Evolutionary conservation across 371 early-diverging fungal genomes (phyloP), one percentile per base, ranked within the genome.

Genomic region (Zopfochytrium polystomum): DNA sequence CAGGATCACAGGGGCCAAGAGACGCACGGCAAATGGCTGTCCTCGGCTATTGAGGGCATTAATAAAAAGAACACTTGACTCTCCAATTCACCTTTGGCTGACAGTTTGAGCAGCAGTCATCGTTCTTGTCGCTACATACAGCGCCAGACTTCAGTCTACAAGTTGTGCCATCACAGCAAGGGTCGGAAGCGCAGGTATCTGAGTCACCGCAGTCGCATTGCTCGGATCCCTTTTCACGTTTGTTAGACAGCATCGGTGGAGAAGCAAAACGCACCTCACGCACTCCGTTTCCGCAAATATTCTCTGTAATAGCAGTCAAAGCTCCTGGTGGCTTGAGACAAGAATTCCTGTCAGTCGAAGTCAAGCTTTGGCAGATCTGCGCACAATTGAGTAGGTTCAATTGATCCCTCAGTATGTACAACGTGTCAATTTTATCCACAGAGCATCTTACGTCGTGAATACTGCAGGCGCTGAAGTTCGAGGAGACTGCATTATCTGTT

Each of bases 281-380:
- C 52, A 97, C 85, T 1, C 96, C 96, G 70, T 97, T 96, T 15
- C 97, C 97, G 69, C 97, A 96, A 70, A 91, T 89, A 27, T 85
- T 81, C 11, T 70, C 11, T 54, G 75, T 75, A 46, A 86, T 58
- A 42, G 72, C 65, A 30, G 50, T 60, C 52, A 73, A 61, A 58
- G 77, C 62, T 15, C 83, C 84, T 58, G 86, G 78, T 76, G 58
- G 58, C 20, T 34, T 26, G 7, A 65, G 43, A 33, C 65, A 65
- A 22, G 23, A 7, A 27, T 53, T 58, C 2, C 65, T 42, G 6
- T 20, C 29, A 6, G 46, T 22, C 9, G 52, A 47, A 5, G n/a
- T 23, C 23, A 65, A 32, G 13, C 59, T 58, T 4, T 18, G 15
- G 35, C 65, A 65, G 31, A 65, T 65, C n/a, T n/a, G n/a, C n/a